Evolutionary conservation across 805 yeast genomes (phyloP), one percentile per base, ranked within the genome.

Genomic region (Candida maris): DNA sequence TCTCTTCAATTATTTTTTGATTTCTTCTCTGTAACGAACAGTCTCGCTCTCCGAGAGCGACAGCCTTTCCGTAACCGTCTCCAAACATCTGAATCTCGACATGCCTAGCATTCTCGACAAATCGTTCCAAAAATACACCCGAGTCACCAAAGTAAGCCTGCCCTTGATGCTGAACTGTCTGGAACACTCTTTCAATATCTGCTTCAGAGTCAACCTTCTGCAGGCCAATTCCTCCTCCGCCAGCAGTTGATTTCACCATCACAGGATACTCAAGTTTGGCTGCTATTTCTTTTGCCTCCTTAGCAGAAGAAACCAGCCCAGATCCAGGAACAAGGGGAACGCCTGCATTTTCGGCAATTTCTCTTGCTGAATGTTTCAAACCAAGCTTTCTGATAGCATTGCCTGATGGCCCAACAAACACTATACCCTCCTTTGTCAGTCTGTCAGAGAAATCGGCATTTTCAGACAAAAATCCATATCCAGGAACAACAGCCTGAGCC

Each of bases 321-420:
- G 97, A 85, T 33, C 98, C 98, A n/a, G 98, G 97, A 40, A 89
- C 97, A 40, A 93, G 70, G 5, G 98, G 98, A 34, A 91, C 97
- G 29, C 81, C 81, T n/a, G 97, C 97, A 31, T 71, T 71, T 48
- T 74, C 75, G 16, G 98, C 98, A 46, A 93, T 86, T 56, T 81
- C 93, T 65, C 97, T 79, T 6, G 98, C 98, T 32, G 97, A 88
- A 59, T 93, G 98, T 67, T 91, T 91, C 48, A 93, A 72, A 30
- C 98, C 98, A 34, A 91, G 72, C 52, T 81, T 79, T 59, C 96
- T 73, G 55, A 91, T 93, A 7, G 96, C 89, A 42, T 85, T 88
- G 35, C 96, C 96, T 12, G 91, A 72, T 13, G 98, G 98, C n/a
- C 98, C 98, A 30, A 91, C 94, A 64, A 91, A 91, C 2, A 81